phyloP scores from a whole-genome alignment of 1,139 yeast genomes.

The Taphrina deformans region DNA sequence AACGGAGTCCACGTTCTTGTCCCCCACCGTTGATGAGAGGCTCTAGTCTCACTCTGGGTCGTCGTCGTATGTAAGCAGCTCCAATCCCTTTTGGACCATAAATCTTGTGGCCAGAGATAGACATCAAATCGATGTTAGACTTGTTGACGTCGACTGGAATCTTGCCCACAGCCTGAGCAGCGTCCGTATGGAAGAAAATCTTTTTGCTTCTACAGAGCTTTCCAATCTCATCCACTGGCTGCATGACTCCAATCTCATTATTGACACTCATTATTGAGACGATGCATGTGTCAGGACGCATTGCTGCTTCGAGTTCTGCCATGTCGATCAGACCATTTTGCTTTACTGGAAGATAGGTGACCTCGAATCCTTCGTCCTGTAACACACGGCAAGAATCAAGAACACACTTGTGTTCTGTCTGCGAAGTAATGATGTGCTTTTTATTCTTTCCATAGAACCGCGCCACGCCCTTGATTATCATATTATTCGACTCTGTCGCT shows the following conservation, averaged over 20 bases:
- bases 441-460: constrained; percentile 86
- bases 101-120: constrained; percentile 92
- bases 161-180: constrained; percentile 97
- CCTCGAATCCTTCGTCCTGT: constrained; percentile 96
- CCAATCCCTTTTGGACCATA: constrained; percentile 99
- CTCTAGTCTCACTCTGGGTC: constrained; percentile 96
- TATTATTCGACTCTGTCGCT: constrained; percentile 95
- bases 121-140: constrained; percentile 87
- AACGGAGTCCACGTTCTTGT: constrained; percentile 95
- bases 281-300: constrained; percentile 84
- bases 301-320: constrained; percentile 75
- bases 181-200: constrained; percentile 97
- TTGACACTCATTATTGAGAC: constrained; percentile 98
- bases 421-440: constrained; percentile 90
- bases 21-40: constrained; percentile 98
- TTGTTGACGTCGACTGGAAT: constrained; percentile 89
- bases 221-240: constrained; percentile 94
- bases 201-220: constrained; percentile 78
- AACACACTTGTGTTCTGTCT: constrained; percentile 97
- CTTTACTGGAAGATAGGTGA: constrained; percentile 84
- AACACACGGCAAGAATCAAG: constrained; percentile 90
- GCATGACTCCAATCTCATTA: constrained; percentile 97
- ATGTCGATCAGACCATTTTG: constrained; percentile 76
- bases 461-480: constrained; percentile 93
- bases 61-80: constrained; percentile 90